Percentiles rank a stretch among this genome's conserved stretches.
These are phyloP conservation scores for Orbilia oligospora DNA, from an alignment of 2,329 filamentous ascomycete genomes.

Conservation along the genomic window DNA sequence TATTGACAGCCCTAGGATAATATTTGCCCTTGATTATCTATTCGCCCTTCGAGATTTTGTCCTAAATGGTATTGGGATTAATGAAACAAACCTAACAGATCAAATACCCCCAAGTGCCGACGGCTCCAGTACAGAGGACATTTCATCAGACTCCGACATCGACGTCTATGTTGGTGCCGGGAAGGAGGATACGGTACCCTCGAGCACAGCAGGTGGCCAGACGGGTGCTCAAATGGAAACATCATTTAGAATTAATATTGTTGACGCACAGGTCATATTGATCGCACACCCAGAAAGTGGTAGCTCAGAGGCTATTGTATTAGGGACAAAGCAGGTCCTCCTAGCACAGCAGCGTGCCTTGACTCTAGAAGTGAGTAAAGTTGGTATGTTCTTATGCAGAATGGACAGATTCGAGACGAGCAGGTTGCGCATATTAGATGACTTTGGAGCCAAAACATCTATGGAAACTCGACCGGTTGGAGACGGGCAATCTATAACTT, in stretches of 20 bases:
- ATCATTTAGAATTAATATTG: conserved; percentile 91
- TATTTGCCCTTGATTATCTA: conserved; percentile 95
- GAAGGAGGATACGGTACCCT: not conserved
- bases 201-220: not conserved
- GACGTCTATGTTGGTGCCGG: conserved; percentile 9
- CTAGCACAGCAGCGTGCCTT: conserved; percentile 94
- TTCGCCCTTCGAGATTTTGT: conserved; percentile 89
- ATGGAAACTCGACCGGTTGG: conserved; percentile 80
- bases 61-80: conserved; percentile 77
- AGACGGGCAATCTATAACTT: conserved; percentile 76
- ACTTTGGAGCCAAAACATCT: conserved; percentile 92
- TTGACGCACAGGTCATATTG: conserved; percentile 95
- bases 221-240: conserved; percentile 74
- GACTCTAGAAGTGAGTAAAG: conserved; percentile 91
- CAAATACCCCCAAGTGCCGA: conserved; percentile 67
- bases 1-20: conserved; percentile 92
- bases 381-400: conserved; percentile 98
- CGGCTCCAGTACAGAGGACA: conserved; percentile 72
- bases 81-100: conserved; percentile 68
- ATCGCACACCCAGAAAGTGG: conserved; percentile 93
- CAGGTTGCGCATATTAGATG: conserved; percentile 90
- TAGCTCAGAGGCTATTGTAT: conserved; percentile 94
- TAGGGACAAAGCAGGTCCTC: conserved; percentile 92
- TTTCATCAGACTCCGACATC: conserved; percentile 38
- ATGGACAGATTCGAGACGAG: conserved; percentile 98